Base-by-base conservation (phyloP, 2,329 filamentous ascomycete species). In the Sporothrix sp. region DNA sequence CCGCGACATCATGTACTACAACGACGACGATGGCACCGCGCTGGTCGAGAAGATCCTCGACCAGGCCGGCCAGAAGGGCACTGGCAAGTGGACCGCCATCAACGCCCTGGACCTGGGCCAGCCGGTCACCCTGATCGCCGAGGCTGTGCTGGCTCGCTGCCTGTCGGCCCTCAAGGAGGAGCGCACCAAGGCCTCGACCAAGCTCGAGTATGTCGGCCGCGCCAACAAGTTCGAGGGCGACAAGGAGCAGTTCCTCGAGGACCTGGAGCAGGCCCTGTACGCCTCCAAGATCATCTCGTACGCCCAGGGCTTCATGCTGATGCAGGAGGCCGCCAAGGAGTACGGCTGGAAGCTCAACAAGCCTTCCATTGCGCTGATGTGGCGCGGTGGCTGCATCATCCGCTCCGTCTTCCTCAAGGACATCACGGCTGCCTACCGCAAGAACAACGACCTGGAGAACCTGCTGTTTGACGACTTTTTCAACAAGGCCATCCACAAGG, bases 271-370 rank as follows among this genome's bases (percentile, higher is more conserved):
- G 78, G 93, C 91, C 60, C 82, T 98, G 56, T 98, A 98, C 68
- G 93, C 93, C 60, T 97, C 91, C 66, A 98, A 98, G 86, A 98
- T 98, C 68, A 96, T 98, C 73, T 98, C 93, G 18, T 98, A 98
- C 69, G 89, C 93, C 59, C 93, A 98, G 76, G 93, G 93, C 68
- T 98, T 98, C 82, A 97, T 97, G 91, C 81, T 98, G 66, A 97
- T 98, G 81, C 91, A 97, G 76, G 85, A 95, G 74, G 91, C 93
- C 62, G 93, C 91, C 71, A 89, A 85, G 72, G 87, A 97, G 71
- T 98, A 94, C 76, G 72, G 74, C 62, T 98, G 93, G 93, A 96
- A 96, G 81, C 85, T 98, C 62, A 96, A 98, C 85, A 97, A 97
- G 85, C 93, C 93, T 59, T 95, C 94, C 63, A 98, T 98, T 66